phyloP scores from a whole-genome alignment of 2,329 filamentous ascomycete species.

The Didymella exigua region DNA sequence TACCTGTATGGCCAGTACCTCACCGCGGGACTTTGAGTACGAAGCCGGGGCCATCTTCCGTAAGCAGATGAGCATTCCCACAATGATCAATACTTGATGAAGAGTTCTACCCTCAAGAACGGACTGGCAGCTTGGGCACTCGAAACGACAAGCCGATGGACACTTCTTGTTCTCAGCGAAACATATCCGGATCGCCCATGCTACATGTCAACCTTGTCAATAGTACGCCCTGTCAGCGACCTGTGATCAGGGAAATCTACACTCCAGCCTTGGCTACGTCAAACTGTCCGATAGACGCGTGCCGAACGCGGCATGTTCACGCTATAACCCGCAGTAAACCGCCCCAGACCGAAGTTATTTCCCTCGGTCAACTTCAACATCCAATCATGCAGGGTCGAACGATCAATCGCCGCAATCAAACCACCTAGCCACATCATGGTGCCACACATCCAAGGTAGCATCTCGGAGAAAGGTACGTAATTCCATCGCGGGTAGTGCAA shows the following conservation, averaged over 20 bases:
- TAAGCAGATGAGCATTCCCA: too few species aligned
- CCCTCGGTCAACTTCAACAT: constrained; percentile 9
- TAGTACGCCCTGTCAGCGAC: constrained; percentile 1
- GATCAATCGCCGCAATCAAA: constrained; percentile 1
- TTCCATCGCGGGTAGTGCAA: constrained; percentile 1
- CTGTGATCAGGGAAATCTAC: neutral
- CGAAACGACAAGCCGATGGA: too few species aligned
- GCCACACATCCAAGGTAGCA: constrained; percentile 9
- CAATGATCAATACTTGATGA: too few species aligned
- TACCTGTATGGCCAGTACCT: constrained; percentile 74
- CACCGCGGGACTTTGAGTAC: too few species aligned
- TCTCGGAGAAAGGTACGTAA: constrained; percentile 21
- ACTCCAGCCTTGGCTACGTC: constrained; percentile 5
- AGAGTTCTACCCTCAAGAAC: too few species aligned
- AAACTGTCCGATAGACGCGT: constrained; percentile 7
- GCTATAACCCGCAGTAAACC: constrained; percentile 5
- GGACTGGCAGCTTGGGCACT: too few species aligned
- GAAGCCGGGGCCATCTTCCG: too few species aligned
- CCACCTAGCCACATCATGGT: constrained; percentile 5
- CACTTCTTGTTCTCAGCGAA: too few species aligned
- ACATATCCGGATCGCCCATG: neutral
- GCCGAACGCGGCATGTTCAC: neutral
- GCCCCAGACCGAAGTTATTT: constrained; percentile 11
- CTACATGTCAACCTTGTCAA: constrained; percentile 1
- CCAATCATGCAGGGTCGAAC: constrained; percentile 11